Conservation (phyloP, 108 stramenopile genomes). For the Epipyxis sp. region DNA sequence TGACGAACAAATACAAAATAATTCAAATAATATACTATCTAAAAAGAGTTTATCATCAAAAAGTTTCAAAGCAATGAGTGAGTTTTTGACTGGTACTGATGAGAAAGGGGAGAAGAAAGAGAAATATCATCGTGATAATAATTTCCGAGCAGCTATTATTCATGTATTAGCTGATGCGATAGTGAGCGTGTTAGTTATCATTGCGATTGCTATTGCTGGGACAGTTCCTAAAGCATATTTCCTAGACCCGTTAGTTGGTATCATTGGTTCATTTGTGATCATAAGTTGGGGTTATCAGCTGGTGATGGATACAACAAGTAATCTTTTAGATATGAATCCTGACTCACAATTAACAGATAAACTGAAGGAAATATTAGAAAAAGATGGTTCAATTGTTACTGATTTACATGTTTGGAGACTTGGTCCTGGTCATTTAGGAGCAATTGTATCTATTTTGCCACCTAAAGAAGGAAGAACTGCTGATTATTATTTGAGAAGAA, state of each 20-base stretch:
- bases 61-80: no score
- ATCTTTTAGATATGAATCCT: neutral
- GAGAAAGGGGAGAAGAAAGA: no score
- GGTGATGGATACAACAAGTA: neutral
- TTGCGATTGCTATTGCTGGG: slow-evolving; percentile 1
- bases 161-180: neutral
- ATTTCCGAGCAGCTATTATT: neutral
- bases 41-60: no score
- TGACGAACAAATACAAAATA: no score
- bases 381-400: neutral
- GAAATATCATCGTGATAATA: slow-evolving; percentile 1
- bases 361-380: neutral
- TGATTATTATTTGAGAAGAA: neutral
- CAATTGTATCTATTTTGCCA: neutral
- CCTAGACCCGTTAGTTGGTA: neutral
- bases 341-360: neutral
- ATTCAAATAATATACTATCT: no score
- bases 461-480: neutral
- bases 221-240: neutral
- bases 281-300: slow-evolving; percentile 1
- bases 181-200: neutral
- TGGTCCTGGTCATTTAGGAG: neutral
- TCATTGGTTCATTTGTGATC: neutral
- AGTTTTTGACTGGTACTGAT: no score
- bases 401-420: neutral